These are phyloP conservation scores for Thermothelomyces thermophilus DNA, from an alignment of 2,329 filamentous ascomycete species.

Conservation along the genomic window DNA sequence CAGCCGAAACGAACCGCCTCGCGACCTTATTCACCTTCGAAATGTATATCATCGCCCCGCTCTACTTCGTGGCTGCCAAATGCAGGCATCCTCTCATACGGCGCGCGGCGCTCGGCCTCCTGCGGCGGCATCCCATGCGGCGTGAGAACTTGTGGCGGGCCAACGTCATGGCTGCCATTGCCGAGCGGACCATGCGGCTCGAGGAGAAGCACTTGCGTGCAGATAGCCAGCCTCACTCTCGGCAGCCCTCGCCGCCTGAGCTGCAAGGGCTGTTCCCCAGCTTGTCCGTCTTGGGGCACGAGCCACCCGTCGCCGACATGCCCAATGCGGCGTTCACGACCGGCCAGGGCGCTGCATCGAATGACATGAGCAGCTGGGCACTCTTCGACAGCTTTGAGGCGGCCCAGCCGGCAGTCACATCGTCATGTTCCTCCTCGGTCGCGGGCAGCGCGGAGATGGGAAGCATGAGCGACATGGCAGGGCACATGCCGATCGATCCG, in stretches of 20 bases:
- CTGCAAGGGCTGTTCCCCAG: conserved; percentile 3
- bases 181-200: conserved; percentile 31
- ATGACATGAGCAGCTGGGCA: not conserved
- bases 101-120: conserved; percentile 33
- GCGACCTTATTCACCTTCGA: conserved; percentile 35
- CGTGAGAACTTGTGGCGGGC: conserved; percentile 37
- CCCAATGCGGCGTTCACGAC: not conserved
- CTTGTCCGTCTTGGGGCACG: conserved; percentile 1
- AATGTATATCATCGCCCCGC: conserved; percentile 36
- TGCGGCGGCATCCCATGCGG: conserved; percentile 28
- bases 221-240: conserved; percentile 11
- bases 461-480: conserved; percentile 8
- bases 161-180: conserved; percentile 29
- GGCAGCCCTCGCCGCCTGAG: conserved; percentile 13
- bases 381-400: not conserved
- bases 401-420: conserved; percentile 1
- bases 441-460: conserved; percentile 10
- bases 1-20: conserved; percentile 14
- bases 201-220: conserved; percentile 24
- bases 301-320: conserved; percentile 8
- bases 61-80: conserved; percentile 37
- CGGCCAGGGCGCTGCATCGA: not conserved
- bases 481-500: conserved; percentile 23
- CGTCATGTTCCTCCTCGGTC: conserved; percentile 2
- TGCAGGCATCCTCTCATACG: conserved; percentile 38